Evolutionary conservation across 2,329 filamentous ascomycete genomes (phyloP).

Genomic region (Fusarium foetens): DNA sequence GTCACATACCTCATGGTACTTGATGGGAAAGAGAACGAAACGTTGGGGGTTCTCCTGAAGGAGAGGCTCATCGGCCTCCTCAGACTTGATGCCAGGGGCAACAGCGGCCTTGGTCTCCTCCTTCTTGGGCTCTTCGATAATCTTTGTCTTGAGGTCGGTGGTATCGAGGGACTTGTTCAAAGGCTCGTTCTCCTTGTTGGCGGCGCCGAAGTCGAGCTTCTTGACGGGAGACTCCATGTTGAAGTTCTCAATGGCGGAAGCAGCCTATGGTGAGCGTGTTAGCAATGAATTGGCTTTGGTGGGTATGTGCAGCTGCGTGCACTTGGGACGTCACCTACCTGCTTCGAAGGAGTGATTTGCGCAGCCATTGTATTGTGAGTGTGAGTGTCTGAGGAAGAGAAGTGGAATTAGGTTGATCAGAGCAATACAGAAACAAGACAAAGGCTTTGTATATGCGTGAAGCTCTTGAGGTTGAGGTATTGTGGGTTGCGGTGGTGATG

Average conservation of each 20-base stretch:
- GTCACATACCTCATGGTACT: constrained; percentile 94
- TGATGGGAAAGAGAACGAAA: constrained; percentile 98
- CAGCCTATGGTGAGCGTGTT: constrained; percentile 69
- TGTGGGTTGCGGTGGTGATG: constrained; percentile 47
- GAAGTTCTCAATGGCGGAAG: constrained; percentile 84
- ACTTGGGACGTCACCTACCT: constrained; percentile 56
- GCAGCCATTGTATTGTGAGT: constrained; percentile 71
- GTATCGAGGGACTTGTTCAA: constrained; percentile 62
- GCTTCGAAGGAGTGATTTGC: constrained; percentile 72
- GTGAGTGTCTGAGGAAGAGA: constrained; percentile 6
- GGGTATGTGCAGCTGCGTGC: background rate
- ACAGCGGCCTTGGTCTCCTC: constrained; percentile 51
- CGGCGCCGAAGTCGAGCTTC: constrained; percentile 81
- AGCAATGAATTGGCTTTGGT: constrained; percentile 40
- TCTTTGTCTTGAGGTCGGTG: constrained; percentile 71
- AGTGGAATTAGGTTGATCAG: constrained; percentile 3
- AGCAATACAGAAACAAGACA: constrained; percentile 28
- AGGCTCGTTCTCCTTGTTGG: constrained; percentile 84
- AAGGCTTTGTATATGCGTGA: constrained; percentile 34
- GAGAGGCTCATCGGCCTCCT: constrained; percentile 87
- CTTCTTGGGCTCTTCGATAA: constrained; percentile 56
- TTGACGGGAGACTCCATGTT: constrained; percentile 94
- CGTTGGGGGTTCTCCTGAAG: constrained; percentile 95
- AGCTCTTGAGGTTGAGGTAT: constrained; percentile 25
- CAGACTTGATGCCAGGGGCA: constrained; percentile 67